Conservation (phyloP, 2,329 filamentous ascomycete species). For the Sporothrix protearum region DNA sequence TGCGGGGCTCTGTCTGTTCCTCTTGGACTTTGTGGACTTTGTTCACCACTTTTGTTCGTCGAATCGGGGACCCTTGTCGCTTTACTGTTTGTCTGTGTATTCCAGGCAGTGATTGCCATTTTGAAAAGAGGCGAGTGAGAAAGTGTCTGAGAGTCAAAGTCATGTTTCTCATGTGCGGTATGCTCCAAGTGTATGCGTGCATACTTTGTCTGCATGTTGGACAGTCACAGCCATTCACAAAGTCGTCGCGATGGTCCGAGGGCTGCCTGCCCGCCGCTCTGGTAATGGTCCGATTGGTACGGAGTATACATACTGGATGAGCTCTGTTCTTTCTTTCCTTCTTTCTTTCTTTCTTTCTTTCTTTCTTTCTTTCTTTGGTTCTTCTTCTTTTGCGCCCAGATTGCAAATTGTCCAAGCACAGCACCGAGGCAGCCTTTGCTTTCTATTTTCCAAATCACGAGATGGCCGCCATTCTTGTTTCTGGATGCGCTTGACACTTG, state of each 20-base stretch:
- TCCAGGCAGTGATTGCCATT: not conserved
- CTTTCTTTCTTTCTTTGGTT: too few relatives aligned
- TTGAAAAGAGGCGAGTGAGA: not conserved
- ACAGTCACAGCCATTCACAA: not conserved
- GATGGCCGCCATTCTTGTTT: not conserved
- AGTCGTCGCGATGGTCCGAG: not conserved
- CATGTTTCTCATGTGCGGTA: too few relatives aligned
- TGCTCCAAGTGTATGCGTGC: too few relatives aligned
- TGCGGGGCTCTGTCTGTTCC: not conserved
- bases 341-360: too few relatives aligned
- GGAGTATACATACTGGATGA: not conserved
- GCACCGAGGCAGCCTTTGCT: not conserved
- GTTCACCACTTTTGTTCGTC: not conserved
- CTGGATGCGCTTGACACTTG: not conserved
- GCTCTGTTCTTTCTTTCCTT: too few relatives aligned
- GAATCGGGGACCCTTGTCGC: not conserved
- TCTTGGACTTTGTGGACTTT: too few relatives aligned
- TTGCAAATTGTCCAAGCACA: not conserved
- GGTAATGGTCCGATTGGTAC: slow-evolving; percentile 5
- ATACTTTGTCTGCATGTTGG: too few relatives aligned
- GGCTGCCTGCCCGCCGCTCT: not conserved
- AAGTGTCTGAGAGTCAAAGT: too few relatives aligned
- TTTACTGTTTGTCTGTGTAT: not conserved
- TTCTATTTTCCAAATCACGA: not conserved
- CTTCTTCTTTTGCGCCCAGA: too few relatives aligned